Evolutionary conservation across 352 stramenopile species (phyloP), one percentile per base, ranked within the genome.

Genomic region (Phytophthora tentaculata): DNA sequence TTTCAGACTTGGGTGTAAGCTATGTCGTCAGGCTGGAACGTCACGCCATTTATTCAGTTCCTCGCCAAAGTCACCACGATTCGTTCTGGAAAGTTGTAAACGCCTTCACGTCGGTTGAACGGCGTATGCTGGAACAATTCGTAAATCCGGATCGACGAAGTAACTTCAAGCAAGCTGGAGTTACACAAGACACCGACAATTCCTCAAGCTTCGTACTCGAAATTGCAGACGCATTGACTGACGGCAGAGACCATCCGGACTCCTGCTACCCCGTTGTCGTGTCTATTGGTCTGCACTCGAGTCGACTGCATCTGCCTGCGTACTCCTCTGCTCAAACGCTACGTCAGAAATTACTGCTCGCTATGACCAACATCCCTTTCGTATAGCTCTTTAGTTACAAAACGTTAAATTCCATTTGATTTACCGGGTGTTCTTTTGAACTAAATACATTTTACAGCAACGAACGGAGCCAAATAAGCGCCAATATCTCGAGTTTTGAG

Each of bases 181-280:
- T 24, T 17, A 16, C 13, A 5, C 7, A 6, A 1, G 35, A 24
- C 1, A 20, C 28, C 2, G 43, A 61, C 17, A 45, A 45, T 2
- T 47, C 37, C 0, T 23, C 50, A 10, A 41, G 6, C 0, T 80
- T 90, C 39, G 67, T 78, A 0, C 65, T 92, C 16, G 74, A 92
- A 55, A 68, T 92, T 23, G 61, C 67, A 4, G 77, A 80, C 3
- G 68, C 76, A 0, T 59, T 86, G 13, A 60, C 70, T 0, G 81
- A 88, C 37, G 74, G 74, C n/a, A 63, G 75, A 29, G 73, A 80
- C 28, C 67, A 86, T 50, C 77, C 79, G 2, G 83, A 92, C 41
- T 77, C 80, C 2, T 89, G 79, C 49, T 90, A 86, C 44, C 84
- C 83, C 9, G 79, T 90, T 22, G 69, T 90, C 2, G 66, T 85